phyloP scores from a whole-genome alignment of 2,329 filamentous ascomycete species.

The Onygenales sp. region DNA sequence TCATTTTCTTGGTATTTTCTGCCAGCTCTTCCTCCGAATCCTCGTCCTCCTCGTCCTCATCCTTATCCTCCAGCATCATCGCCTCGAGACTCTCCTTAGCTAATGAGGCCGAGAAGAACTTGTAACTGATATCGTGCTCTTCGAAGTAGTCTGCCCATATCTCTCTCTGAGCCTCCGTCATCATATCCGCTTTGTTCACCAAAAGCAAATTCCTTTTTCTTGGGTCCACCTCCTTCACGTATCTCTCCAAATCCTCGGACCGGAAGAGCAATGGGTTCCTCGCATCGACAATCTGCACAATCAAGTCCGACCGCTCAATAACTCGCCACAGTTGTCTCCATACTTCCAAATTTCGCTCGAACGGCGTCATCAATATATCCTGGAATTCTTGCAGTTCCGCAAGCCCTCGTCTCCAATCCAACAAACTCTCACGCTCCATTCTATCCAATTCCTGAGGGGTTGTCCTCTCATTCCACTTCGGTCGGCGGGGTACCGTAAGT shows the following conservation, averaged over 20 bases:
- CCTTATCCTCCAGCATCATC: constrained; percentile 43
- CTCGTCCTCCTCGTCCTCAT: constrained; percentile 27
- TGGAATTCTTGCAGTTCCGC: constrained; percentile 91
- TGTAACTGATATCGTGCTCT: constrained; percentile 72
- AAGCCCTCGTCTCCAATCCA: constrained; percentile 81
- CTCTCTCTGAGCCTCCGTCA: constrained; percentile 74
- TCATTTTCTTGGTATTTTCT: constrained; percentile 35
- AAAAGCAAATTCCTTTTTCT: constrained; percentile 85
- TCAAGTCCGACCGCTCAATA: constrained; percentile 87
- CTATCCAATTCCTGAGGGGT: constrained; percentile 73
- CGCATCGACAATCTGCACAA: constrained; percentile 97
- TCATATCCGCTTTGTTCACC: constrained; percentile 99
- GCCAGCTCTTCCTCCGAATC: constrained; percentile 38
- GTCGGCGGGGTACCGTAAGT: constrained; percentile 81
- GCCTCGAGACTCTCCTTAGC: constrained; percentile 84
- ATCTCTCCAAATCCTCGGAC: constrained; percentile 83
- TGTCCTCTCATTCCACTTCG: constrained; percentile 77
- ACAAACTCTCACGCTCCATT: constrained; percentile 67
- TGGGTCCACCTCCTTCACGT: constrained; percentile 84
- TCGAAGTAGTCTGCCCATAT: constrained; percentile 83
- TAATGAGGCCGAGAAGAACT: constrained; percentile 89
- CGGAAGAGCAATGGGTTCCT: constrained; percentile 89
- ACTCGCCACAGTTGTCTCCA: constrained; percentile 98
- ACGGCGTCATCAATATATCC: constrained; percentile 92
- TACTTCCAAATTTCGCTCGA: constrained; percentile 93